A percentile compares a stretch with the other conserved stretches of the same genome.
These are phyloP conservation scores for Calonectria hongkongensis DNA, from an alignment of 2,329 filamentous ascomycete species.

Conservation along the genomic window DNA sequence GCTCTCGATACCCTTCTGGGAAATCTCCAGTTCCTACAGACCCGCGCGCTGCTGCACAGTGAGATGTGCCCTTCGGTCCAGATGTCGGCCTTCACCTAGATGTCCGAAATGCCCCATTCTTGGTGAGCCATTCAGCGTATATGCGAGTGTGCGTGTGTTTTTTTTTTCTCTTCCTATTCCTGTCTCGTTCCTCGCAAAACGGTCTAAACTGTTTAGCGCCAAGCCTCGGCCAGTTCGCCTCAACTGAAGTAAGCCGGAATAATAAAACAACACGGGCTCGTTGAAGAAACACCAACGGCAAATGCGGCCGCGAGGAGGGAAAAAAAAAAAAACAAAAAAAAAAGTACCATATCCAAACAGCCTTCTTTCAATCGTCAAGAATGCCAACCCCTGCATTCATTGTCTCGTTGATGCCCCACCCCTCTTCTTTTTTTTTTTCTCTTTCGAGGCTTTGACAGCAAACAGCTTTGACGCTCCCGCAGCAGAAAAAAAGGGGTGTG, in stretches of 20 bases:
- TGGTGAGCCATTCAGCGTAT: background rate
- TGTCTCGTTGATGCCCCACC: background rate
- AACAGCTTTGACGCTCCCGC: constrained; percentile 15
- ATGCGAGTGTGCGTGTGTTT: no score
- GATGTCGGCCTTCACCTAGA: constrained; percentile 13
- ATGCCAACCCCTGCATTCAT: background rate
- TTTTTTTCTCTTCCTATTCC: background rate
- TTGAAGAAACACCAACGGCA: constrained; percentile 10
- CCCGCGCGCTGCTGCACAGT: background rate
- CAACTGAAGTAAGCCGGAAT: constrained; percentile 20
- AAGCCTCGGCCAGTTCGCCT: constrained; percentile 11
- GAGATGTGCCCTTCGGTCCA: background rate
- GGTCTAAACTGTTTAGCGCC: background rate
- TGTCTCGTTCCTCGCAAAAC: background rate
- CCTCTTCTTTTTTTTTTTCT: background rate
- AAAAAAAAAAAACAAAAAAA: background rate
- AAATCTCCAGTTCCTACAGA: constrained; percentile 4
- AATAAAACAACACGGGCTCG: background rate
- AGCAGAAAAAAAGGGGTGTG: background rate
- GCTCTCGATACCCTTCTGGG: constrained; percentile 4
- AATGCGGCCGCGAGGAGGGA: background rate
- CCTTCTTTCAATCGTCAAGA: background rate
- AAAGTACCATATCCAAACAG: background rate
- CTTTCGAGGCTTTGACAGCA: background rate
- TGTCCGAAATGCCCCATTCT: background rate